Evolutionary conservation across 176 grass and related monocot species (phyloP), one percentile per base, ranked within the genome.

Genomic region (Triticum monococcum): DNA sequence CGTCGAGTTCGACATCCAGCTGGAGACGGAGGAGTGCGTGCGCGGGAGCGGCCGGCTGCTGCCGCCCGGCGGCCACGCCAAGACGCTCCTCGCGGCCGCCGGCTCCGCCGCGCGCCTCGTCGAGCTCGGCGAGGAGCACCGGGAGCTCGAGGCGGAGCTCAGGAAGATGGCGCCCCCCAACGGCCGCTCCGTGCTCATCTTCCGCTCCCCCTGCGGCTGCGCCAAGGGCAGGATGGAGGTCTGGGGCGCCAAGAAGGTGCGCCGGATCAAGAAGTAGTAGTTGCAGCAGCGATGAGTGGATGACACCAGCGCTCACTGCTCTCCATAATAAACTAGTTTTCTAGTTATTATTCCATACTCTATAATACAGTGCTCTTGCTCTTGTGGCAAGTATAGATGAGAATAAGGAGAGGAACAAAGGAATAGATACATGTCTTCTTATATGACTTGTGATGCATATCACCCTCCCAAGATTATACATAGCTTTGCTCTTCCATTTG

Each of bases 1-100:
- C 16, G 88, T 97, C 1, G 95, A 97, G 85, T 95, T 93, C 71
- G 92, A 97, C 79, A 93, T 97, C 69, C 91, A 93, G 87, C 85
- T 97, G n/a, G 95, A 97, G 84, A 91, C 95, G 25, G 92, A 97
- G 89, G 95, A 95, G 87, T 97, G 95, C 68, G 92, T 93, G 31
- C 92, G 92, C 35, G 82, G 85, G 83, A 50, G 72, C 56, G 56
- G 12, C 24, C 45, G 80, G 16, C 82, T 16, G 33, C 20, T 33
- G 32, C 86, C 33, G 16, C 22, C 68, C 22, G 22, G 38, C 6
- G 57, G 18, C 0, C 46, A 73, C 17, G 31, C 87, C 79, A 17
- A 40, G 10, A 56, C 85, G 31, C 88, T 91, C 3, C 87, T 83
- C 46, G 82, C 85, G 13, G 64, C 85, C 9, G 85, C 86, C 43